Evolutionary conservation across 1,139 yeast genomes (phyloP).

Genomic region (Geotrichum europaeum): DNA sequence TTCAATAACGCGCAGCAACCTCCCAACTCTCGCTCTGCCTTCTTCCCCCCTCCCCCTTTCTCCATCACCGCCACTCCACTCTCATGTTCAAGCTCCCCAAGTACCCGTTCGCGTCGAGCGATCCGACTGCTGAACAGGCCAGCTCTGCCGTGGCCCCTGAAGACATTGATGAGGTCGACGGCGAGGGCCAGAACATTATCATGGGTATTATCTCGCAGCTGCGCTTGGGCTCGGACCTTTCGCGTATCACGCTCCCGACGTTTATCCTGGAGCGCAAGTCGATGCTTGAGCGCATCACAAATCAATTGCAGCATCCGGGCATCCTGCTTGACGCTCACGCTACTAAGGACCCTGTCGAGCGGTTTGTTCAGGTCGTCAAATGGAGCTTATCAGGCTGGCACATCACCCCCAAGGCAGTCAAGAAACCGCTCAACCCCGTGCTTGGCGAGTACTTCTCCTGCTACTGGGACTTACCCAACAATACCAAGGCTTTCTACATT

Average conservation of each 20-base stretch:
- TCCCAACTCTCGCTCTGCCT: neutral
- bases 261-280: slow-evolving; percentile 91
- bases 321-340: slow-evolving; percentile 63
- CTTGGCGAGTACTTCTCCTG: slow-evolving; percentile 85
- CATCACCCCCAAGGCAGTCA: slow-evolving; percentile 96
- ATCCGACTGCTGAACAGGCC: neutral
- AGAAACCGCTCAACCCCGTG: slow-evolving; percentile 92
- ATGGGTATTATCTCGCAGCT: slow-evolving; percentile 84
- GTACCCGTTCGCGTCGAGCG: neutral
- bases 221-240: slow-evolving; percentile 85
- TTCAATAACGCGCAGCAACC: neutral
- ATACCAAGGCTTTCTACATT: slow-evolving; percentile 66
- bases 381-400: slow-evolving; percentile 98
- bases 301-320: slow-evolving; percentile 78
- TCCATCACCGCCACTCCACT: neutral
- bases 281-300: slow-evolving; percentile 92
- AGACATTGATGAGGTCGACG: slow-evolving; percentile 88
- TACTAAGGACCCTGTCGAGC: slow-evolving; percentile 48
- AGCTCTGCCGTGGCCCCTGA: slow-evolving; percentile 22
- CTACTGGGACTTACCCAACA: slow-evolving; percentile 82
- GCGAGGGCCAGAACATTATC: slow-evolving; percentile 78
- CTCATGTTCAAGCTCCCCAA: neutral
- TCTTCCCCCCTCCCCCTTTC: neutral
- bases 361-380: slow-evolving; percentile 68
- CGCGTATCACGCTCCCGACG: slow-evolving; percentile 89